These are phyloP conservation scores for Curvularia lunata DNA, from an alignment of 2,329 filamentous ascomycete species.

Conservation along the genomic window DNA sequence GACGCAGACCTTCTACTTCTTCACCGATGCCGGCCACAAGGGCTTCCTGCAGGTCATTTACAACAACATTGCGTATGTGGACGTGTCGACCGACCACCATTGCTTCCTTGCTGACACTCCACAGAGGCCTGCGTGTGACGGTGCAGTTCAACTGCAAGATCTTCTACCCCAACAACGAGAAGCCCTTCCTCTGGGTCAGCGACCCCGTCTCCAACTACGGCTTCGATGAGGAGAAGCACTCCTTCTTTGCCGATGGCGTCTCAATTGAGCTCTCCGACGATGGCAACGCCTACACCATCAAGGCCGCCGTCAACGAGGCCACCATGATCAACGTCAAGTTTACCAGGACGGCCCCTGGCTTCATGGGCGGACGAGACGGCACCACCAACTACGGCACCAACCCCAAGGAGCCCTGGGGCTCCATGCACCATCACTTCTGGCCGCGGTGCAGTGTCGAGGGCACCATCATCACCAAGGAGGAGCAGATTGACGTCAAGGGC, in stretches of 20 bases:
- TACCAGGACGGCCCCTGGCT: conserved; percentile 76
- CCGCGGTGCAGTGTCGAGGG: conserved; percentile 83
- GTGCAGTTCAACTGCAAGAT: conserved; percentile 95
- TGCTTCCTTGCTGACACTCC: conserved; percentile 25
- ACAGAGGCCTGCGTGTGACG: conserved; percentile 85
- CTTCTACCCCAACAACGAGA: conserved; percentile 75
- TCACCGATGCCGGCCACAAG: conserved; percentile 76
- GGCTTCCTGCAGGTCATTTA: conserved; percentile 92
- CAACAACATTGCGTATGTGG: conserved; percentile 88
- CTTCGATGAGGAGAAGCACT: conserved; percentile 82
- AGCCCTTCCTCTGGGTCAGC: conserved; percentile 82
- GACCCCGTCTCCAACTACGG: conserved; percentile 78
- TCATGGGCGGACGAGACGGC: conserved; percentile 83
- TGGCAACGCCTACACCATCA: conserved; percentile 82
- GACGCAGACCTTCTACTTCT: conserved; percentile 93
- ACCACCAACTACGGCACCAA: conserved; percentile 88
- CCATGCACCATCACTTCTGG: conserved; percentile 94
- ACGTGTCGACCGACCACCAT: not conserved
- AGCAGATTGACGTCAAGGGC: conserved; percentile 81
- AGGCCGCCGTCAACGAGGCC: conserved; percentile 81
- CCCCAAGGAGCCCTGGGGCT: conserved; percentile 83
- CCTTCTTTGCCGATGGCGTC: conserved; percentile 85
- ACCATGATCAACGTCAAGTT: conserved; percentile 87
- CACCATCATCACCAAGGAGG: conserved; percentile 80
- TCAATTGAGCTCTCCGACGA: conserved; percentile 86